Conservation (phyloP, 176 grass and related monocot genomes). For the Triticum monococcum region DNA sequence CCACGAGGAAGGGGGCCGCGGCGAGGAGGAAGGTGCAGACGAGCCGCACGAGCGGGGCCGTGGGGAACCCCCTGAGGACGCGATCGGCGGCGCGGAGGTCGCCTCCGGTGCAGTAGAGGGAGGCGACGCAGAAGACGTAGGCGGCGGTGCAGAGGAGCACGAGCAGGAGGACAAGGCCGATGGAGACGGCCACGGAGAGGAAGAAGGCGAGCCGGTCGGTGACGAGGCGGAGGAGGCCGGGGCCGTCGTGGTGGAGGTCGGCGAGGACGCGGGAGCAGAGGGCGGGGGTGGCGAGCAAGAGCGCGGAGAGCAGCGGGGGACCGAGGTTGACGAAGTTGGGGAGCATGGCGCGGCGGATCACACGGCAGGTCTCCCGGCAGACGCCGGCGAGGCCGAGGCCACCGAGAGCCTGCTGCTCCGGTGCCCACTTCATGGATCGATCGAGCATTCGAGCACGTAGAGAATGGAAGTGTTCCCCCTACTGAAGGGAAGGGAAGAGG, state of each 20-base stretch:
- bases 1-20: not conserved
- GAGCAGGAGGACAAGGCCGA: not conserved
- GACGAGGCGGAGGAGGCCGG: not conserved
- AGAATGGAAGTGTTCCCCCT: no score
- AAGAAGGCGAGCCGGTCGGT: not conserved
- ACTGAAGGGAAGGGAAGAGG: no score
- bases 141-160: not conserved
- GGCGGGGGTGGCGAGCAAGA: not conserved
- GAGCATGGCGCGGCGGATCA: not conserved
- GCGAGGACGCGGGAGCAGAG: not conserved
- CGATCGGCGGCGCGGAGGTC: not conserved
- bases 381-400: not conserved
- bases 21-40: not conserved
- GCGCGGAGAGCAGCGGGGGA: not conserved
- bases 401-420: not conserved
- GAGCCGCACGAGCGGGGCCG: not conserved
- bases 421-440: not conserved
- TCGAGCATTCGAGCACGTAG: not conserved
- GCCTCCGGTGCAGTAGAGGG: not conserved
- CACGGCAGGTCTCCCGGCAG: not conserved
- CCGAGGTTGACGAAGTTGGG: not conserved
- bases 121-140: not conserved
- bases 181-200: not conserved
- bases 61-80: not conserved
- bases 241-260: not conserved